A percentile compares a stretch with the other conserved stretches of the same genome.
Evolutionary conservation across 2,329 filamentous ascomycete genomes (phyloP).

Genomic region (Lecanosticta acicola): DNA sequence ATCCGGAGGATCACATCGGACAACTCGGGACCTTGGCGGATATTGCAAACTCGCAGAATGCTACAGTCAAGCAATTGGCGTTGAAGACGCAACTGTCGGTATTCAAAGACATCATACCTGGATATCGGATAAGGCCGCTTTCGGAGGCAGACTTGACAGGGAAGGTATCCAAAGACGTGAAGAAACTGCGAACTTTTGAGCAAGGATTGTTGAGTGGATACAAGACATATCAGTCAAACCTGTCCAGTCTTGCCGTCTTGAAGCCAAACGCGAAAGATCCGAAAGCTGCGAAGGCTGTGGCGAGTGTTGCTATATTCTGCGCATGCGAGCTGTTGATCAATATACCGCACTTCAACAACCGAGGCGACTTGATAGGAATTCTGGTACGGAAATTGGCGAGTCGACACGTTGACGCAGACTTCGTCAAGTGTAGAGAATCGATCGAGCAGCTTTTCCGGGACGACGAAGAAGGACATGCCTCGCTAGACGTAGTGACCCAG

Average conservation of each 20-base stretch:
- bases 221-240: constrained; percentile 72
- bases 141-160: constrained; percentile 67
- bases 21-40: constrained; percentile 72
- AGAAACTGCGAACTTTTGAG: constrained; percentile 75
- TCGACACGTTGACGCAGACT: constrained; percentile 66
- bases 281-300: constrained; percentile 40
- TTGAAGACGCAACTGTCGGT: constrained; percentile 81
- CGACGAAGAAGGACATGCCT: constrained; percentile 84
- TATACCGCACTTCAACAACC: constrained; percentile 97
- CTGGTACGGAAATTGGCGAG: constrained; percentile 76
- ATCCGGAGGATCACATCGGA: constrained; percentile 82
- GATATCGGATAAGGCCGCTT: constrained; percentile 84
- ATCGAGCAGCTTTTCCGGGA: constrained; percentile 76
- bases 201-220: constrained; percentile 82
- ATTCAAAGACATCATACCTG: constrained; percentile 94
- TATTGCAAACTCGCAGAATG: constrained; percentile 63
- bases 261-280: constrained; percentile 47
- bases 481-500: constrained; percentile 77
- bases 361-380: constrained; percentile 79
- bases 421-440: constrained; percentile 68
- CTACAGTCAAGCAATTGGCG: constrained; percentile 76
- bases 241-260: constrained; percentile 57
- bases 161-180: constrained; percentile 88
- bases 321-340: constrained; percentile 72
- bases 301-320: constrained; percentile 75